phyloP scores from a whole-genome alignment of 257 asterid species.

The Salvia splendens region DNA sequence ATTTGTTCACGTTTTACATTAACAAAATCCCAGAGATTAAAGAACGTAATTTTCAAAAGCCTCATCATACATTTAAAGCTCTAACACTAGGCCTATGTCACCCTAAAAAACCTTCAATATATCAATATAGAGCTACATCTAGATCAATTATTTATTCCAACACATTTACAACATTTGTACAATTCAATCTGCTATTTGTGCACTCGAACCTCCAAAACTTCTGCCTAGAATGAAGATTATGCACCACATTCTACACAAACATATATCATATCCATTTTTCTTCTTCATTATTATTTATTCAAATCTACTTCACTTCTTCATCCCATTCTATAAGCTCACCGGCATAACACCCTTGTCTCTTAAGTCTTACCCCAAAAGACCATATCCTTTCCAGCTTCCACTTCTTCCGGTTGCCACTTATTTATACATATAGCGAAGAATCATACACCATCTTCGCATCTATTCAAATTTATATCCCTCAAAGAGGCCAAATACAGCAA shows the following conservation, averaged over 20 bases:
- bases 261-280: background rate
- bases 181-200: too few species aligned
- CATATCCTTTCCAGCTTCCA: background rate
- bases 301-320: background rate
- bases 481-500: background rate
- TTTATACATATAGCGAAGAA: background rate
- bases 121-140: background rate
- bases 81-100: background rate
- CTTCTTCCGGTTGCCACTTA: background rate
- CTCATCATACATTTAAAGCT: background rate
- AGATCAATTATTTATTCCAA: background rate
- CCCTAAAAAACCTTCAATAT: background rate
- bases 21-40: too few species aligned
- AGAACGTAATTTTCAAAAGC: background rate
- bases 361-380: background rate
- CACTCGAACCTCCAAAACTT: conserved; percentile 5
- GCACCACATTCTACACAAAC: background rate
- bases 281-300: background rate
- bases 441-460: background rate
- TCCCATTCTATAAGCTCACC: background rate
- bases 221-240: background rate
- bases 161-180: background rate
- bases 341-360: background rate
- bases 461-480: background rate
- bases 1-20: too few species aligned